A percentile compares a stretch with the other conserved stretches of the same genome.
Evolutionary conservation across 768 basidiomycete genomes (phyloP).

Genomic region (Suillus subluteus): DNA sequence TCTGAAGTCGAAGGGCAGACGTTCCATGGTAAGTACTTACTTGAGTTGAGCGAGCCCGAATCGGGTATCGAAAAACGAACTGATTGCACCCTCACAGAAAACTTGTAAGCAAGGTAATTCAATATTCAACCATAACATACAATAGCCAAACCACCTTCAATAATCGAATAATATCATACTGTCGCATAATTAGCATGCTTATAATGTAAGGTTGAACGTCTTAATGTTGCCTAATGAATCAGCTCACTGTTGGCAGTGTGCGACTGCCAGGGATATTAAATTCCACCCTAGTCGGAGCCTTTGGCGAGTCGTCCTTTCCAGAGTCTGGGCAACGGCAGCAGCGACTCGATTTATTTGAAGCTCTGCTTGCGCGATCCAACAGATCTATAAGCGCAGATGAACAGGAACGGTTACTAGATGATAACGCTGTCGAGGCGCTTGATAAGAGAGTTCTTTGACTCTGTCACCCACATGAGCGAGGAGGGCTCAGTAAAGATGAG

Average conservation of each 20-base stretch:
- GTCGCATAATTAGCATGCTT: conserved; percentile 1
- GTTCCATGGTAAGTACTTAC: no score
- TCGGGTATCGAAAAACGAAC: no score
- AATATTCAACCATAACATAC: conserved; percentile 12
- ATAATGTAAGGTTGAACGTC: neutral
- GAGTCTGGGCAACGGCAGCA: conserved; percentile 6
- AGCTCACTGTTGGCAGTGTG: neutral
- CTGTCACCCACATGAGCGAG: conserved; percentile 19
- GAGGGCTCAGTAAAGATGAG: conserved; percentile 13
- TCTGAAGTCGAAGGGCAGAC: no score
- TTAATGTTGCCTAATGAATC: neutral
- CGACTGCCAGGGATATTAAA: conserved; percentile 9
- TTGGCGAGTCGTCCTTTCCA: neutral
- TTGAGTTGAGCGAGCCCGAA: no score
- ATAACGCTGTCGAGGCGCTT: neutral
- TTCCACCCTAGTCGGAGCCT: neutral
- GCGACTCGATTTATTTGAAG: neutral
- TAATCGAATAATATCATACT: conserved; percentile 3
- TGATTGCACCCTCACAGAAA: no score
- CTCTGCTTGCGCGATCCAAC: neutral
- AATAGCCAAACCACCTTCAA: neutral
- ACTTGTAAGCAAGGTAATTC: neutral
- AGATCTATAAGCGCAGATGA: neutral
- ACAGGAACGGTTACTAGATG: neutral
- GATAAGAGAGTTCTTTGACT: neutral